These are phyloP conservation scores for Coemansia sp. DNA, from an alignment of 192 early-diverging fungal genomes.

Conservation along the genomic window DNA sequence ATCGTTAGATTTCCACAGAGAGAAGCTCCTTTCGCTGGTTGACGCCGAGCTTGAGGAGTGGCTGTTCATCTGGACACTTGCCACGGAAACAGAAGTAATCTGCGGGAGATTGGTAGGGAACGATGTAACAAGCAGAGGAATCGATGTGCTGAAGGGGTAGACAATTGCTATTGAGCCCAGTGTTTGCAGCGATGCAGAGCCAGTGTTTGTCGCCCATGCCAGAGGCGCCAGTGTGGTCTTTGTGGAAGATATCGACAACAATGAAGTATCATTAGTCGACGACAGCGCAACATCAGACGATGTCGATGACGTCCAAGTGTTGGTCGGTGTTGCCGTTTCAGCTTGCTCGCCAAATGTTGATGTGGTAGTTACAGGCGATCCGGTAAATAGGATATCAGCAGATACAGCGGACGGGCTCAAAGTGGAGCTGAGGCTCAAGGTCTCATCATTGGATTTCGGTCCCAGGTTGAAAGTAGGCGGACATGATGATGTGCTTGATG, in stretches of 20 bases:
- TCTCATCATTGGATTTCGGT: background rate
- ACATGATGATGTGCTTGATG: background rate
- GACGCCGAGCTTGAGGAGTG: background rate
- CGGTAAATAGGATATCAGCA: constrained; percentile 1
- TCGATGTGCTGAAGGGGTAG: constrained; percentile 27
- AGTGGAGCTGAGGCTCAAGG: background rate
- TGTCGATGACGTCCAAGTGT: background rate
- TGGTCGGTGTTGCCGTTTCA: background rate
- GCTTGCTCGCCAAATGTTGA: background rate
- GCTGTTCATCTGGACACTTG: constrained; percentile 5
- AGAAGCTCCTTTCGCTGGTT: background rate
- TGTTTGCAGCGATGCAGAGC: constrained; percentile 15
- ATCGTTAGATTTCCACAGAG: background rate
- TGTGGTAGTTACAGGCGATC: background rate
- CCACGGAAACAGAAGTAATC: background rate
- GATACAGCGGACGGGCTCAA: background rate
- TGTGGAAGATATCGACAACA: background rate
- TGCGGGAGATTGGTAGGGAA: background rate
- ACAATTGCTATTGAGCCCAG: constrained; percentile 22
- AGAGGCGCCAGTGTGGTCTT: background rate
- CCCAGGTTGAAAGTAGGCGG: background rate
- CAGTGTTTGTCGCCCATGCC: background rate
- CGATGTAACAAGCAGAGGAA: constrained; percentile 18
- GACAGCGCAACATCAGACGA: background rate
- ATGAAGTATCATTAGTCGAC: background rate